Conservation (phyloP, 2,329 filamentous ascomycete genomes). For the Iodosphaeria phyllophila region DNA sequence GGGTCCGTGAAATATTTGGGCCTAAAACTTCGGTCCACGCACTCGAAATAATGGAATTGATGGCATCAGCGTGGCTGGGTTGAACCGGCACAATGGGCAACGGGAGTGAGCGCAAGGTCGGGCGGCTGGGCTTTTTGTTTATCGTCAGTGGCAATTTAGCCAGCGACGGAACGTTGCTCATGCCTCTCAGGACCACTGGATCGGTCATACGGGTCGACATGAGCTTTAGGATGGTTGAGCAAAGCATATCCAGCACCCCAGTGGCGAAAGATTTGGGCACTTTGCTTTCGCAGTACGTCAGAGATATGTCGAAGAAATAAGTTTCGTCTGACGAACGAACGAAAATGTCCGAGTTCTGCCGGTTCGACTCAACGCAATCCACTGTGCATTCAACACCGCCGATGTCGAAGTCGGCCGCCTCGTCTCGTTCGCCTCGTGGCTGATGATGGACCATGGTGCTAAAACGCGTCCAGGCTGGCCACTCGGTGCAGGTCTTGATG, state of each 20-base stretch:
- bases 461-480: slow-evolving; percentile 33
- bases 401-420: slow-evolving; percentile 20
- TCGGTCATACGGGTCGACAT: slow-evolving; percentile 27
- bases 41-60: slow-evolving; percentile 21
- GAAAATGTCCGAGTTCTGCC: slow-evolving; percentile 25
- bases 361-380: slow-evolving; percentile 18
- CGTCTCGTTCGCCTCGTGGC: slow-evolving; percentile 5
- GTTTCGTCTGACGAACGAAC: slow-evolving; percentile 20
- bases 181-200: slow-evolving; percentile 22
- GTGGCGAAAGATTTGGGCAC: slow-evolving; percentile 22
- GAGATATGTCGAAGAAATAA: slow-evolving; percentile 19
- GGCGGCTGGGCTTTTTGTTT: too few species aligned
- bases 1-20: too few species aligned
- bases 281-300: slow-evolving; percentile 26
- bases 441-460: slow-evolving; percentile 35
- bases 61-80: slow-evolving; percentile 18
- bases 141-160: slow-evolving; percentile 15
- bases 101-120: too few species aligned
- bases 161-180: slow-evolving; percentile 17
- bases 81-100: slow-evolving; percentile 12
- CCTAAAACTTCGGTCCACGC: slow-evolving; percentile 27
- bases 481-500: slow-evolving; percentile 31
- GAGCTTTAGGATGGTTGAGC: slow-evolving; percentile 24
- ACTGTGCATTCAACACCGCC: slow-evolving; percentile 26
- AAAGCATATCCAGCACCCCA: slow-evolving; percentile 24